Conservation (phyloP, 2,329 filamentous ascomycete species). For the Mycocentrospora acerina region DNA sequence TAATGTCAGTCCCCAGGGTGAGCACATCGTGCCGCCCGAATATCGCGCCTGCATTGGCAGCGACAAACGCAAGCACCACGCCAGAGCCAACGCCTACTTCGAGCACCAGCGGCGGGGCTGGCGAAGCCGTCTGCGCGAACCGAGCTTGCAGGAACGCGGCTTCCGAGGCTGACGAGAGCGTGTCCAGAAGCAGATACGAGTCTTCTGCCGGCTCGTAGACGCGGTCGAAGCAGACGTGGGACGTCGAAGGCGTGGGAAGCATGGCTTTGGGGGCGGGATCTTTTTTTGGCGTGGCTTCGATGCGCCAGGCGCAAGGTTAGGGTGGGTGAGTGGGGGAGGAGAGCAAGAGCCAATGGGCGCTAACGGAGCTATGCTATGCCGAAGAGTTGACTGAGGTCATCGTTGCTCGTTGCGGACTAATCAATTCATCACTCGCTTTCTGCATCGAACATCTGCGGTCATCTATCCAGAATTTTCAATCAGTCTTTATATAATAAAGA, state of each 20-base stretch:
- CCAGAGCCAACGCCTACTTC: constrained; percentile 92
- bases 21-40: constrained; percentile 72
- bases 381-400: constrained; percentile 31
- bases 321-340: too few relatives aligned
- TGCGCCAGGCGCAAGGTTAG: too few relatives aligned
- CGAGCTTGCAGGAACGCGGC: constrained; percentile 65
- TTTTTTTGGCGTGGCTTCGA: constrained; percentile 13
- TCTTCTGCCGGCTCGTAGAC: constrained; percentile 97
- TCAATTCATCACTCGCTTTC: constrained; percentile 13
- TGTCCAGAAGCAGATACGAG: constrained; percentile 91
- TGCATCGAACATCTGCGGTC: too few relatives aligned
- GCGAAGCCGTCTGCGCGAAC: constrained; percentile 50
- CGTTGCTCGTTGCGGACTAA: constrained; percentile 5
- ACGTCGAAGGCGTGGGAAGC: constrained; percentile 92
- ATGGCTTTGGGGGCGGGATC: constrained; percentile 50
- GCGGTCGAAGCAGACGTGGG: constrained; percentile 82
- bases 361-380: constrained; percentile 16
- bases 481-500: not conserved
- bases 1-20: constrained; percentile 80
- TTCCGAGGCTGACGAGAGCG: constrained; percentile 72
- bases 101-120: constrained; percentile 60
- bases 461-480: too few relatives aligned
- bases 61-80: constrained; percentile 85
- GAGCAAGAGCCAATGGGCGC: constrained; percentile 19
- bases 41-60: constrained; percentile 70